Conservation (phyloP, 2,329 filamentous ascomycete species). For the Colletotrichum musicola region DNA sequence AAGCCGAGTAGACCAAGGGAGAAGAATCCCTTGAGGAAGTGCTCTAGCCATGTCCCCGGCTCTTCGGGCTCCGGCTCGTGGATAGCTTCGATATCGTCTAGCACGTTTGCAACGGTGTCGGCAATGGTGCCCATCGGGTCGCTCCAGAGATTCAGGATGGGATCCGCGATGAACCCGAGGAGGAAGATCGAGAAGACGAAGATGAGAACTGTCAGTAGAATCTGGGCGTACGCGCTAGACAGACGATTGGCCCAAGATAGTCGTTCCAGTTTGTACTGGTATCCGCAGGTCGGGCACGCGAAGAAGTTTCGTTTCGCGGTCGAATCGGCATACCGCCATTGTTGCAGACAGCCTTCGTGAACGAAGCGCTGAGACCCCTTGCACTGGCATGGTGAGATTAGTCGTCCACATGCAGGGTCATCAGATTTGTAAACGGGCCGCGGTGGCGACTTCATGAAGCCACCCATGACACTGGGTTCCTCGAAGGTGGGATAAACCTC, state of each 20-base stretch:
- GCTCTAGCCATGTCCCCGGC: slow-evolving; percentile 77
- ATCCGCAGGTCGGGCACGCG: slow-evolving; percentile 89
- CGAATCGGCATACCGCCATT: slow-evolving; percentile 84
- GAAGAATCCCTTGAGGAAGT: slow-evolving; percentile 92
- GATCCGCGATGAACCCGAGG: slow-evolving; percentile 92
- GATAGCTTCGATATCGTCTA: slow-evolving; percentile 55
- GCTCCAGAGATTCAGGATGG: slow-evolving; percentile 88
- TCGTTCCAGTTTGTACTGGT: slow-evolving; percentile 83
- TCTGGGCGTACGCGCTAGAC: slow-evolving; percentile 74
- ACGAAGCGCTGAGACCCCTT: slow-evolving; percentile 94
- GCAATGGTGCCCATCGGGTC: slow-evolving; percentile 77
- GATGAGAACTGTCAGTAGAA: slow-evolving; percentile 78
- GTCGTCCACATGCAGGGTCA: slow-evolving; percentile 78
- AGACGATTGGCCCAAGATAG: slow-evolving; percentile 81
- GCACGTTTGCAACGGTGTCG: slow-evolving; percentile 62
- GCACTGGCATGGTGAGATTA: slow-evolving; percentile 93
- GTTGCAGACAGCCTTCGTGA: slow-evolving; percentile 88
- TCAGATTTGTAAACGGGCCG: slow-evolving; percentile 76
- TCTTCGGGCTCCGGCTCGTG: slow-evolving; percentile 53
- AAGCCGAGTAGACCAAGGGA: slow-evolving; percentile 90
- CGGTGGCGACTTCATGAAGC: slow-evolving; percentile 41
- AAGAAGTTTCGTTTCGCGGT: slow-evolving; percentile 77
- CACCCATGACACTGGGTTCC: slow-evolving; percentile 41
- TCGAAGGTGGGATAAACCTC: slow-evolving; percentile 63
- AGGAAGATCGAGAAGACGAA: slow-evolving; percentile 80